Evolutionary conservation across 1,284 basidiomycete genomes (phyloP).

Genomic region (Mycosarcoma maydis): DNA sequence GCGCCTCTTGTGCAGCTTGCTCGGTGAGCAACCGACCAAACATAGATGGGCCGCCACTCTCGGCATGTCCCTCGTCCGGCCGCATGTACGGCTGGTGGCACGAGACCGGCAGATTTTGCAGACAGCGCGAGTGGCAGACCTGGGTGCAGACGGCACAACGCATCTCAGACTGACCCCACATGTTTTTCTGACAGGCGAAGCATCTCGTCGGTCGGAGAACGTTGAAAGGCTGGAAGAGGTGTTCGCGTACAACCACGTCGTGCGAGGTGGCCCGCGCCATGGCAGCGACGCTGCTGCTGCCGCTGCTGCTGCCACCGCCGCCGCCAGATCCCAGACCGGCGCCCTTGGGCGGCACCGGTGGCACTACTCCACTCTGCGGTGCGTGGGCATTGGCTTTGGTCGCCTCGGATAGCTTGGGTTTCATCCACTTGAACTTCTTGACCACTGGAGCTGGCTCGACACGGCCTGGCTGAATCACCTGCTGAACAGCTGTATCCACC

Average conservation of each 20-base stretch:
- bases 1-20: slow-evolving; percentile 80
- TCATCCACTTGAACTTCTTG: slow-evolving; percentile 72
- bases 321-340: slow-evolving; percentile 5
- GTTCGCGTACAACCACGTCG: slow-evolving; percentile 69
- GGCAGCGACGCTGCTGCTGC: neutral
- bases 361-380: slow-evolving; percentile 9
- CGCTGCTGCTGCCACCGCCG: no score
- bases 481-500: slow-evolving; percentile 67
- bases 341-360: slow-evolving; percentile 40
- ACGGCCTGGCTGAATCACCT: slow-evolving; percentile 66
- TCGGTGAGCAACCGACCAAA: slow-evolving; percentile 87
- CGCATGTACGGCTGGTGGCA: slow-evolving; percentile 55
- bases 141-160: slow-evolving; percentile 74
- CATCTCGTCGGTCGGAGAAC: slow-evolving; percentile 88
- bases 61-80: slow-evolving; percentile 45
- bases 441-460: slow-evolving; percentile 68
- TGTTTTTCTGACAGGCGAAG: slow-evolving; percentile 94
- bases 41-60: slow-evolving; percentile 74
- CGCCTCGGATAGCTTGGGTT: slow-evolving; percentile 62
- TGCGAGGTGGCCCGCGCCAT: slow-evolving; percentile 42
- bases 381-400: slow-evolving; percentile 24
- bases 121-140: slow-evolving; percentile 56
- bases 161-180: slow-evolving; percentile 93
- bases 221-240: slow-evolving; percentile 89
- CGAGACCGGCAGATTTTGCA: slow-evolving; percentile 53